Base-by-base conservation (phyloP, 1,139 yeast genomes). In the Yamadazyma atmosphaerica region DNA sequence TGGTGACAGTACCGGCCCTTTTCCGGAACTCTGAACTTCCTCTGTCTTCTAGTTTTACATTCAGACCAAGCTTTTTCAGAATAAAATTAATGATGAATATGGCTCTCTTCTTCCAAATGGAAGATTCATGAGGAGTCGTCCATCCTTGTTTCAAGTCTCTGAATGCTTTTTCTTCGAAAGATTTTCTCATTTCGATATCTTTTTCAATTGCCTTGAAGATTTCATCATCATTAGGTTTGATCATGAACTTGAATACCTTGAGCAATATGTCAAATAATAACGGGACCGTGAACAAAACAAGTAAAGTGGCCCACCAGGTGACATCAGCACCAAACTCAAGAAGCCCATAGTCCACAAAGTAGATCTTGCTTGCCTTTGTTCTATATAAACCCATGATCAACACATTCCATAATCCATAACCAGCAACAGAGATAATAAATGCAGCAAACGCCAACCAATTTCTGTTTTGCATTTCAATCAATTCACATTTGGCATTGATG, bases 401-500 rank as follows among this genome's bases (percentile, higher is more conserved):
- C 43, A 86, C 73, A 58, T 87, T 82, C 96, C 97, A 92, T 4
- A 82, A 48, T n/a, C 84, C 69, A 81, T 94, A 94, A 0, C 98
- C 98, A 13, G 85, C 81, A 36, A 82, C 81, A 0, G 96, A 87
- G n/a, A 89, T 73, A 12, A 77, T 56, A 44, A 82, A 74, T 2
- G 92, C 81, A 0, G 82, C 81, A 54, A 80, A 69, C n/a, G 86
- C 82, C 29, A 88, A 55, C 71, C 88, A 74, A 14, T 85, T 85
- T 41, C 89, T 71, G 50, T 85, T 79, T 50, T 86, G 94, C 83
- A 87, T 87, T 51, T 92, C 98, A 34, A 92, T 60, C 42, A 89
- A 68, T 49, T 86, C 88, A 46, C 89, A 75, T 61, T 90, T 92
- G 39, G 82, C 72, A 54, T 86, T 86, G 53, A 92, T 84, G 11